A percentile compares a stretch with the other conserved stretches of the same genome.
Conservation (phyloP, 345 rosid species). For the Bruguiera sexangula region DNA sequence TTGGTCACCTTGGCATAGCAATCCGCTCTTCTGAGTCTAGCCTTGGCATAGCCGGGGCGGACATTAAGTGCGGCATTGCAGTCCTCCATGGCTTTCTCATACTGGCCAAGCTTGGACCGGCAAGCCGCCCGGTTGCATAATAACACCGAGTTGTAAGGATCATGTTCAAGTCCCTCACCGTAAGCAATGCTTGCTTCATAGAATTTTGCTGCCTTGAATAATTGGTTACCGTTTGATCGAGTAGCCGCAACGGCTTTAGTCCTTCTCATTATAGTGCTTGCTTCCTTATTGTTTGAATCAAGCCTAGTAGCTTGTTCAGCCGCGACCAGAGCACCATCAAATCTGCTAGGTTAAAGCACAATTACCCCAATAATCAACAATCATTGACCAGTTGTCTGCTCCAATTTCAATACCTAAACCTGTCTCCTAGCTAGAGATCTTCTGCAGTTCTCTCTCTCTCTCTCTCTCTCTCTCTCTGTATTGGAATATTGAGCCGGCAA, state of each 20-base stretch:
- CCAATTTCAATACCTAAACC: no score
- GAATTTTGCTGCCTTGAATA: conserved; percentile 53
- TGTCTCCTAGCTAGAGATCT: no score
- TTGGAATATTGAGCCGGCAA: no score
- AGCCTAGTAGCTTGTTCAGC: conserved; percentile 64
- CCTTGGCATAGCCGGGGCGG: conserved; percentile 66
- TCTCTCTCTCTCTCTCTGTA: no score
- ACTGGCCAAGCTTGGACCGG: conserved; percentile 55
- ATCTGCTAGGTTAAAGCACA: conserved; percentile 17
- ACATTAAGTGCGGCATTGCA: conserved; percentile 63
- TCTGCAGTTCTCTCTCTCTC: no score
- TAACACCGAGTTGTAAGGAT: conserved; percentile 69
- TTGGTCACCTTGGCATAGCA: conserved; percentile 51
- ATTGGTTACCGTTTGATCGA: conserved; percentile 62
- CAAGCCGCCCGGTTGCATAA: conserved; percentile 89
- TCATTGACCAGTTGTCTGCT: no score
- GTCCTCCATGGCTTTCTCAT: conserved; percentile 68
- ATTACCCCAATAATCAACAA: neutral
- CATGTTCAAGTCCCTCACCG: conserved; percentile 70
- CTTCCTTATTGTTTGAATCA: conserved; percentile 70
- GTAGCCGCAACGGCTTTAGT: conserved; percentile 57
- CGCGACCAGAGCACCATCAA: conserved; percentile 66
- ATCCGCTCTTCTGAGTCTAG: conserved; percentile 83
- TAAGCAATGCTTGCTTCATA: conserved; percentile 56
- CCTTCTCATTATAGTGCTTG: conserved; percentile 35